Evolutionary conservation across 2,329 filamentous ascomycete species (phyloP), one percentile per base, ranked within the genome.

Genomic region (Calonectria montana): DNA sequence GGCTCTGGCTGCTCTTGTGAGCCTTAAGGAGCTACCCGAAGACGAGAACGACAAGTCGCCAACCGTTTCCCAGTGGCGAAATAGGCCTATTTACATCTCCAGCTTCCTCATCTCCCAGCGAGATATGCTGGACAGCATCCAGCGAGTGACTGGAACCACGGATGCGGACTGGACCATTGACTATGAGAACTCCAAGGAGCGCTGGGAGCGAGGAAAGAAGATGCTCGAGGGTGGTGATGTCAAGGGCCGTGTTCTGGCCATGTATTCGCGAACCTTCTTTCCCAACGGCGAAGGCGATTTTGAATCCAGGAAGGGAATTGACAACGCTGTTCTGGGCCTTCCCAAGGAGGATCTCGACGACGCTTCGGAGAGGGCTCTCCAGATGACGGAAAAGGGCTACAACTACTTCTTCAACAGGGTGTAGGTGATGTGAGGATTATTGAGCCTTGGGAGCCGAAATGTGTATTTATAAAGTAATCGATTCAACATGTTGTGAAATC

Each of bases 111-210:
- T 92, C 68, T 90, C 82, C 63, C 92, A 94, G 80, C 85, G 86
- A 15, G 91, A 94, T 21, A 93, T 94, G 85, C 87, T 94, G 69
- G 88, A 88, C 45, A 88, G 87, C 29, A 80, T 92, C 10, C 86
- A 91, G 74, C 88, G 90, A 1, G 90, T 91, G 15, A 89, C 89
- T 0, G 87, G 87, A 0, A 90, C 88, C 0, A 88, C 83, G 1
- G 88, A 91, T 45, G 81, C 81, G 0, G 91, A 93, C 78, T 79
- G 78, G 78, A 45, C 80, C 4, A 86, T 94, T 65, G 84, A 78
- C 2, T 81, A 86, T 15, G 87, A 91, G 79, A 75, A 80, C 0
- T 81, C 83, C 0, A 76, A 83, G 62, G 81, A 89, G 79, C 86
- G 91, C 25, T 90, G 86, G 72, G 80, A 83, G 64, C 84, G 87